Evolutionary conservation across 2,329 filamentous ascomycete species (phyloP).

Genomic region (Intubia oerlemansii): DNA sequence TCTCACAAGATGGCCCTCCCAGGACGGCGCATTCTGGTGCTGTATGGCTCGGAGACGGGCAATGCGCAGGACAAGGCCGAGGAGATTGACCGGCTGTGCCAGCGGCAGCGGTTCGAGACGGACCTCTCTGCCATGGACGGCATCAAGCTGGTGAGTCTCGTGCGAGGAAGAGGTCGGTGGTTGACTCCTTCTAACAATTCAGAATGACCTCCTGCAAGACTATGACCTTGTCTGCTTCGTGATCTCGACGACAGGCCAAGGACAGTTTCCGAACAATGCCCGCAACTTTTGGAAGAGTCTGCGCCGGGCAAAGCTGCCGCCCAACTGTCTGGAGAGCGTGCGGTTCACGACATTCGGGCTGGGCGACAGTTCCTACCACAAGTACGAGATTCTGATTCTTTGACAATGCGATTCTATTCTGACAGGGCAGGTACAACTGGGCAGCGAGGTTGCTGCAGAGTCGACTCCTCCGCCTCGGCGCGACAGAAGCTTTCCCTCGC

Average conservation of each 20-base stretch:
- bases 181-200: background rate
- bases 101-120: conserved; percentile 60
- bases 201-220: conserved; percentile 24
- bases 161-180: too few species aligned
- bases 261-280: conserved; percentile 74
- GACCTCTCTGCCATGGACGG: conserved; percentile 58
- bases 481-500: conserved; percentile 48
- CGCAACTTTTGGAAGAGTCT: conserved; percentile 68
- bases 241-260: conserved; percentile 84
- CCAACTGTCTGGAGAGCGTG: conserved; percentile 44
- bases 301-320: conserved; percentile 54
- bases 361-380: conserved; percentile 84
- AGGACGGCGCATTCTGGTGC: conserved; percentile 41
- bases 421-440: conserved; percentile 71
- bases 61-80: conserved; percentile 83
- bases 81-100: conserved; percentile 53
- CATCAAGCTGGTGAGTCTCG: conserved; percentile 44
- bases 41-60: conserved; percentile 90
- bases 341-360: conserved; percentile 75
- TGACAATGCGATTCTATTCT: conserved; percentile 7
- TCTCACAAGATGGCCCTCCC: too few species aligned
- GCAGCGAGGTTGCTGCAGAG: conserved; percentile 75
- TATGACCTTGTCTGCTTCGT: conserved; percentile 51
- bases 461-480: conserved; percentile 65
- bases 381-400: conserved; percentile 23